Evolutionary conservation across 352 stramenopile genomes (phyloP).

Genomic region (Achlya hypogyna): DNA sequence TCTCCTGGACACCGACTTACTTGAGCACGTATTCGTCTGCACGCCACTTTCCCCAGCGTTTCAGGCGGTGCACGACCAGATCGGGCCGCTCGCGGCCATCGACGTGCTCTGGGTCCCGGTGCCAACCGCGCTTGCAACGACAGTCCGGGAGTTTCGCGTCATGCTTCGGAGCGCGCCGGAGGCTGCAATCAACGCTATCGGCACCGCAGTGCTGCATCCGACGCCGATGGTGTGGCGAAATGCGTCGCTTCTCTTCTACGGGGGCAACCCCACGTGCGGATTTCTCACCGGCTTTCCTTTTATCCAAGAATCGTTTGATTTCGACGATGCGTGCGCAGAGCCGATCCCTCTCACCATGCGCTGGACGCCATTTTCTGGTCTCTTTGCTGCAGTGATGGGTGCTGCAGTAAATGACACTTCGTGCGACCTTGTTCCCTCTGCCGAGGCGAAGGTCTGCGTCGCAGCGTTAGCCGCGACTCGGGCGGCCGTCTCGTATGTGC

Average conservation of each 20-base stretch:
- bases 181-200: no score
- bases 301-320: conserved; percentile 8
- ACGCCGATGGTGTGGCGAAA: background rate
- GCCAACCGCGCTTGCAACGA: no score
- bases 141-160: no score
- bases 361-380: background rate
- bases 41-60: background rate
- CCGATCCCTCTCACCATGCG: background rate
- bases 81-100: conserved; percentile 2
- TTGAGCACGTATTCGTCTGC: background rate
- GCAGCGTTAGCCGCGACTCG: background rate
- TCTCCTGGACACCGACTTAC: background rate
- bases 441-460: background rate
- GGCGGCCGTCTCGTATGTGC: background rate
- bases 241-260: background rate
- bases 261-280: background rate
- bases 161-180: no score
- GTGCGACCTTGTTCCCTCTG: background rate
- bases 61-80: background rate
- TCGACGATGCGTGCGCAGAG: background rate
- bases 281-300: background rate
- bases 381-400: background rate
- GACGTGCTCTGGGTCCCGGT: conserved; percentile 14
- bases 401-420: background rate
- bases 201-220: no score